These are phyloP conservation scores for Adenanthera pavonina DNA, from an alignment of 306 rosid genomes.

Conservation along the genomic window DNA sequence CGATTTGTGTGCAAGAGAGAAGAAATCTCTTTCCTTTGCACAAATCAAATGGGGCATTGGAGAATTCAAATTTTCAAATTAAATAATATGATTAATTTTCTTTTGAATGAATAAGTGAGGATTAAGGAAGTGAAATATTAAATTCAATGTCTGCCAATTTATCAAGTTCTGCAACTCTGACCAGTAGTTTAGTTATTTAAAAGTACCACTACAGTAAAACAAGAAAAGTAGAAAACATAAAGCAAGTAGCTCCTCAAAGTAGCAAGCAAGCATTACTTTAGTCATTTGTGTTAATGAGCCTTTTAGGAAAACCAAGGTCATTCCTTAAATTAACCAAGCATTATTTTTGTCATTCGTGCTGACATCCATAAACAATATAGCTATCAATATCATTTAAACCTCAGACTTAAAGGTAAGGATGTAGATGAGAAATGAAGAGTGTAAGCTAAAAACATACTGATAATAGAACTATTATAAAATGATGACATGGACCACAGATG, in stretches of 20 bases:
- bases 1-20: too few relatives aligned
- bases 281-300: background rate
- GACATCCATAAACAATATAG: background rate
- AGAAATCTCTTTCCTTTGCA: background rate
- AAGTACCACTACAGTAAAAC: background rate
- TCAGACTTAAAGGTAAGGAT: background rate
- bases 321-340: background rate
- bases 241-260: background rate
- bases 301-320: background rate
- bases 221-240: background rate
- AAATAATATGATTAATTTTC: background rate
- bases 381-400: background rate
- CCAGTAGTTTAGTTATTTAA: background rate
- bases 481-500: background rate
- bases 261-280: background rate
- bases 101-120: slow-evolving; percentile 12
- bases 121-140: background rate
- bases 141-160: background rate
- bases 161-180: slow-evolving; percentile 6
- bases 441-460: background rate
- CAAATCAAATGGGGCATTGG: background rate
- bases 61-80: slow-evolving; percentile 19
- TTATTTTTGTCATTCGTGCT: background rate
- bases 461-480: background rate
- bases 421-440: background rate